phyloP scores from a whole-genome alignment of 352 stramenopile genomes.

The Globisporangium acanthophoron region DNA sequence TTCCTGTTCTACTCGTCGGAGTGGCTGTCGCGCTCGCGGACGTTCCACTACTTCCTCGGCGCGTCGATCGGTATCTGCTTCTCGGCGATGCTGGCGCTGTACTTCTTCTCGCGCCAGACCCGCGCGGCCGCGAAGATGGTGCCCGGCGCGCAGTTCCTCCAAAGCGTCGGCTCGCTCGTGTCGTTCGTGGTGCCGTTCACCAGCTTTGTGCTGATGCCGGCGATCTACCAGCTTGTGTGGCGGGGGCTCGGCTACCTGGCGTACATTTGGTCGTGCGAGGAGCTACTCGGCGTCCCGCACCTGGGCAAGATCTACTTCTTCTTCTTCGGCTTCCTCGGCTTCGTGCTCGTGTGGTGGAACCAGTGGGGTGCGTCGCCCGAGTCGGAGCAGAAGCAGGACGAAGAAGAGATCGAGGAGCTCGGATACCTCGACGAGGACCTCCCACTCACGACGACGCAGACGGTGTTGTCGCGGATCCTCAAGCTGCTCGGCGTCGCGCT shows the following conservation, averaged over 20 bases:
- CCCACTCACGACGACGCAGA: constrained; percentile 57
- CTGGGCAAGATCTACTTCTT: constrained; percentile 85
- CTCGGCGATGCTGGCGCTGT: constrained; percentile 68
- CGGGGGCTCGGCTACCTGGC: constrained; percentile 53
- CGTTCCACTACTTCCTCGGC: constrained; percentile 78
- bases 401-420: constrained; percentile 65
- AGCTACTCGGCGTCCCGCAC: constrained; percentile 70
- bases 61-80: constrained; percentile 67
- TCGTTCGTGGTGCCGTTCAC: constrained; percentile 72
- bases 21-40: constrained; percentile 55
- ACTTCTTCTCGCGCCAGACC: constrained; percentile 76
- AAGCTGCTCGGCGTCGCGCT: constrained; percentile 59
- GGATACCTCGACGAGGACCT: constrained; percentile 62
- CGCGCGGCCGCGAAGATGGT: constrained; percentile 64
- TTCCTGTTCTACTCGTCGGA: constrained; percentile 65
- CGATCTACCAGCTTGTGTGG: constrained; percentile 57
- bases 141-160: constrained; percentile 60
- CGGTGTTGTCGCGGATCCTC: constrained; percentile 47
- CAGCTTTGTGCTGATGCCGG: constrained; percentile 70
- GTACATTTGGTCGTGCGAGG: constrained; percentile 65
- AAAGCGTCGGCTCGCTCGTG: constrained; percentile 59
- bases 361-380: constrained; percentile 67
- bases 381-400: constrained; percentile 38
- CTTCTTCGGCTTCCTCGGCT: constrained; percentile 70
- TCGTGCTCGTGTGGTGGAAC: constrained; percentile 80